Evolutionary conservation across 148 eudicot genomes (phyloP), one percentile per base, ranked within the genome.

Genomic region (Camellia lanceoleosa): DNA sequence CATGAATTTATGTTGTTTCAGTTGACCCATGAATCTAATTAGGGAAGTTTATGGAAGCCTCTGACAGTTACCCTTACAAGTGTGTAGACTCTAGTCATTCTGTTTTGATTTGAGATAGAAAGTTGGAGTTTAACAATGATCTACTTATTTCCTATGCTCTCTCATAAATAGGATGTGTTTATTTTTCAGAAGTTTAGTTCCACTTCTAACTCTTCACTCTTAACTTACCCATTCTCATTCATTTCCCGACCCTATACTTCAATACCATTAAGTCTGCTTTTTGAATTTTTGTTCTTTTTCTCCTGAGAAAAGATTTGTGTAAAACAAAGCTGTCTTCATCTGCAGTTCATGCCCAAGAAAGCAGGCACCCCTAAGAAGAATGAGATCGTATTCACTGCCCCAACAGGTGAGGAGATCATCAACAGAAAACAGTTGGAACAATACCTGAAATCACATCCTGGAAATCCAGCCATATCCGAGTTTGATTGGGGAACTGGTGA

Each of bases 401-500:
- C 98, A 71, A 91, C 98, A 43, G 97, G 98, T 2, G 98, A 94
- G 81, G 94, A 92, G 90, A 91, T 94, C 82, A 86, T 83, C 78
- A 90, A 60, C 85, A 87, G 86, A 76, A 90, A 85, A 79, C 92
- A 94, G 79, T 80, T 94, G 85, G 94, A 91, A 23, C 92, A 90
- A 74, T 94, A 92, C 89, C 90, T 94, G 85, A 94, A 92, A 87
- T 87, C 95, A 41, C 88, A 94, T 70, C 92, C 98, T 41, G 92
- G 94, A 23, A 92, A 94, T 47, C 97, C 98, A 10, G 77, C 89
- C 47, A 51, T 83, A 61, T 83, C 92, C 0, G 98, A 94, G 78
- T 94, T 94, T 84, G 97, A 91, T 75, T 94, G 98, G 98, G 88
- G 94, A 76, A 88, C 90, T 3, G 97, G 97, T 54, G 97, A 94